A percentile compares a stretch with the other conserved stretches of the same genome.
Evolutionary conservation across 345 rosid species (phyloP).

Genomic region (Euphorbia pulcherrima): DNA sequence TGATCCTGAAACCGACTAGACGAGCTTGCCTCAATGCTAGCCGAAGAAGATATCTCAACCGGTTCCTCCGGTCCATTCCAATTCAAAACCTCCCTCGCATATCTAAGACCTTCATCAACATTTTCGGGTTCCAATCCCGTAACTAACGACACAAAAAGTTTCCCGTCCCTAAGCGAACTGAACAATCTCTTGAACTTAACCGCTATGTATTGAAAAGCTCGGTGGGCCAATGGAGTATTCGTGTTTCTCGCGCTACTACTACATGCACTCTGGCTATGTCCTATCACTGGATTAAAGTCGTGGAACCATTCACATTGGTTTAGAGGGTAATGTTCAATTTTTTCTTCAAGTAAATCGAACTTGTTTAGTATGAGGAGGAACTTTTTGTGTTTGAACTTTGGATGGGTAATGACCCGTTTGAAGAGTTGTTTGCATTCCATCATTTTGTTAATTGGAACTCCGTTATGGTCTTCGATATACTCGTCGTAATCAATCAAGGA

Average conservation of each 20-base stretch:
- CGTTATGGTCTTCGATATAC: conserved; percentile 42
- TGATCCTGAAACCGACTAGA: conserved; percentile 29
- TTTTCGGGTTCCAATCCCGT: conserved; percentile 58
- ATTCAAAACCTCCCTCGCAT: conserved; percentile 57
- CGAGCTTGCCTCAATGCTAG: conserved; percentile 51
- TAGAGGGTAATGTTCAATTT: conserved; percentile 54
- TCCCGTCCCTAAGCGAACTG: conserved; percentile 41
- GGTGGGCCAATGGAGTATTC: conserved; percentile 50
- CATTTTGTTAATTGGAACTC: conserved; percentile 70
- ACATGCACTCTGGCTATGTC: conserved; percentile 26
- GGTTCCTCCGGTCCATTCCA: conserved; percentile 47
- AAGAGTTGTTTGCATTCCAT: conserved; percentile 65
- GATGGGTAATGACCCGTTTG: conserved; percentile 52
- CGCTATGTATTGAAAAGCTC: conserved; percentile 67
- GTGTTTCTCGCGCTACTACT: conserved; percentile 21
- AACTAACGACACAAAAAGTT: conserved; percentile 51
- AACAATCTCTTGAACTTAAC: conserved; percentile 67
- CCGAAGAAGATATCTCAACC: conserved; percentile 41
- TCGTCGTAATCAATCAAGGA: conserved; percentile 63
- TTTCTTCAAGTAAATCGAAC: conserved; percentile 72
- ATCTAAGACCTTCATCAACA: conserved; percentile 53
- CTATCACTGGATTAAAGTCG: conserved; percentile 62
- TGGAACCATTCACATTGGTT: conserved; percentile 73
- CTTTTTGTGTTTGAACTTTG: conserved; percentile 51
- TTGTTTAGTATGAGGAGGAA: conserved; percentile 81